Conservation (phyloP, 139 green algal genomes). For the Desmodesmus armatus region DNA sequence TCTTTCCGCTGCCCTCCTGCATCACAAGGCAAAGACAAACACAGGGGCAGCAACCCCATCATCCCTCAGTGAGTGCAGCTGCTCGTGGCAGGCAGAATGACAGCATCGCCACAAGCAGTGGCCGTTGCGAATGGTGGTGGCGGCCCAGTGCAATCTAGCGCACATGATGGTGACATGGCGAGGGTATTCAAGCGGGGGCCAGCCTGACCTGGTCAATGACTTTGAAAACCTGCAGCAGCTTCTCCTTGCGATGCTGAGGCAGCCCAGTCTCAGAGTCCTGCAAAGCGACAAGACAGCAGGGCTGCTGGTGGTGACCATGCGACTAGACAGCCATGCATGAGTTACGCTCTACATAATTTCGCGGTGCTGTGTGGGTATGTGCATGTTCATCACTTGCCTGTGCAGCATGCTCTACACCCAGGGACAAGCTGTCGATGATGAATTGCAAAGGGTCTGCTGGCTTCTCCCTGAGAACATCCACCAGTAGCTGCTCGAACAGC, state of each 20-base stretch:
- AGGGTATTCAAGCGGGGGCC: too few relatives aligned
- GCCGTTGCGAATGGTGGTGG: too few relatives aligned
- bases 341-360: too few relatives aligned
- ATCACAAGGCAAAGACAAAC: neutral
- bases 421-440: conserved; percentile 36
- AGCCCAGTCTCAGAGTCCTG: conserved; percentile 37
- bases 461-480: conserved; percentile 24
- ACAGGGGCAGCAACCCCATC: neutral
- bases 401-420: conserved; percentile 30
- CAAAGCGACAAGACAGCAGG: neutral
- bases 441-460: conserved; percentile 42
- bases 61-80: too few relatives aligned
- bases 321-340: neutral
- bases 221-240: conserved; percentile 43
- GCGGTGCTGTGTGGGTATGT: too few relatives aligned
- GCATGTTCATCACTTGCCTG: too few relatives aligned
- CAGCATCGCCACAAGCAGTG: neutral
- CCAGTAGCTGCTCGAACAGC: conserved; percentile 16
- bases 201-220: conserved; percentile 37
- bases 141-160: too few relatives aligned
- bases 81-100: neutral
- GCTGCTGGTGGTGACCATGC: neutral
- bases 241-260: conserved; percentile 29
- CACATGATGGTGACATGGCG: too few relatives aligned
- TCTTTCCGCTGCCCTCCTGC: conserved; percentile 35